Base-by-base conservation (phyloP, 257 asterid species). In the Nicotiana attenuata region DNA sequence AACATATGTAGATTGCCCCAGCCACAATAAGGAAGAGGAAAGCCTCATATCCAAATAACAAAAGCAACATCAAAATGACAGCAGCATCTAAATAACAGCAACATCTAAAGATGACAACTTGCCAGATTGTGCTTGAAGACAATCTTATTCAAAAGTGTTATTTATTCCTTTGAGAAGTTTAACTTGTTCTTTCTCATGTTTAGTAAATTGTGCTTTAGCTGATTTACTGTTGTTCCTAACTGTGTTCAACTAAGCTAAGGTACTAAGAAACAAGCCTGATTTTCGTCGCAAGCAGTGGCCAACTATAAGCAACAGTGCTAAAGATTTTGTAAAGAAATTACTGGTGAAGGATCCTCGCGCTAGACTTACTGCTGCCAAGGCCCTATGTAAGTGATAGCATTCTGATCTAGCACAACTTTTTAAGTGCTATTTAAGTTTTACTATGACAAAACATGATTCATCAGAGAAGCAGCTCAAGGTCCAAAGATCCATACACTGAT, bases 221-320 rank as follows among this genome's bases (percentile, higher is more conserved):
- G 38, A 73, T 73, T 73, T 47, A 73, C 15, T 47, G 7, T 73
- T 6, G 38, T 22, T 73, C 24, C 38, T 73, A 45, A 73, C 78
- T 73, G 4, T 0, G 22, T 73, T 47, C 78, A 20, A 16, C 78
- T 47, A 45, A 0, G 28, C 24, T 7, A 41, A 83, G 97, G 97
- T 93, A 82, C 85, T 93, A 47, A 85, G 91, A 87, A 93, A 93
- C 91, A 92, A 92, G 89, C 97, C 97, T 2, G 97, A 93, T 80
- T 93, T 92, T 83, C 87, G 90, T 66, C 97, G 95, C 76, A 93
- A 93, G 84, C 97, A 97, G 80, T 93, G 97, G 97, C 28, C 28
- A 26, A 26, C 28, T 26, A 26, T 26, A 26, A 26, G 28, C 28
- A 26, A 26, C 1, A 1, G 28, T 26, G 28, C 28, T 26, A 26